These are phyloP conservation scores for Heliocybe sulcata DNA, from an alignment of 1,284 basidiomycete species.

Conservation along the genomic window DNA sequence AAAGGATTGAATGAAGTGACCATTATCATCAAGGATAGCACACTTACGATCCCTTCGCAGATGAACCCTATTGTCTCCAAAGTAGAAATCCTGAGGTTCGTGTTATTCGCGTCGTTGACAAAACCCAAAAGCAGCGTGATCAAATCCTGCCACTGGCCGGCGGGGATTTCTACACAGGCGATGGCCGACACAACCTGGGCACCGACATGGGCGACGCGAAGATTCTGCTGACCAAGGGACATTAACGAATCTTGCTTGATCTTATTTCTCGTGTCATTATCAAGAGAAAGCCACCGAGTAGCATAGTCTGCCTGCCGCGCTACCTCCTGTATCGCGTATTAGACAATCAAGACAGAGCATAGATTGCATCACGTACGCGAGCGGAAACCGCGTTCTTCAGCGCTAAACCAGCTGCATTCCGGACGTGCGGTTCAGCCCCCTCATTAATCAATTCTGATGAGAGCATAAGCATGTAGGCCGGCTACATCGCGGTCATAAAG, in stretches of 20 bases:
- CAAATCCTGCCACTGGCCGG: slow-evolving; percentile 84
- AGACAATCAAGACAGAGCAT: slow-evolving; percentile 8
- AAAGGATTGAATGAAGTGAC: background rate
- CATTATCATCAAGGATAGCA: slow-evolving; percentile 6
- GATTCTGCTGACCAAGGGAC: slow-evolving; percentile 71
- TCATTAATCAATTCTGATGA: slow-evolving; percentile 79
- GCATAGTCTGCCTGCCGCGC: slow-evolving; percentile 73
- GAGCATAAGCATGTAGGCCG: slow-evolving; percentile 86
- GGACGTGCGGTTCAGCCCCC: slow-evolving; percentile 63
- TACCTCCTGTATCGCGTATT: slow-evolving; percentile 49
- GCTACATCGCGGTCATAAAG: slow-evolving; percentile 34
- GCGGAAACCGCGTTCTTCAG: slow-evolving; percentile 95
- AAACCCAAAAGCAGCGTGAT: slow-evolving; percentile 87
- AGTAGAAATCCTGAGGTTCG: slow-evolving; percentile 81
- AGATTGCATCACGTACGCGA: slow-evolving; percentile 51
- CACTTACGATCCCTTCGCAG: slow-evolving; percentile 90
- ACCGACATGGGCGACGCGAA: slow-evolving; percentile 79
- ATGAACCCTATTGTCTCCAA: slow-evolving; percentile 96
- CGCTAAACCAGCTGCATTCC: slow-evolving; percentile 93
- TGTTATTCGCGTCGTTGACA: slow-evolving; percentile 74
- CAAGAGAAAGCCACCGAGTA: slow-evolving; percentile 77
- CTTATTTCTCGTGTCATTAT: slow-evolving; percentile 63
- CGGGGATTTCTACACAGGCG: slow-evolving; percentile 88
- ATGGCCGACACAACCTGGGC: slow-evolving; percentile 94
- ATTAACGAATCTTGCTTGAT: slow-evolving; percentile 87